Evolutionary conservation across 805 yeast species (phyloP), one percentile per base, ranked within the genome.

Genomic region (Debaryomyces castellii): DNA sequence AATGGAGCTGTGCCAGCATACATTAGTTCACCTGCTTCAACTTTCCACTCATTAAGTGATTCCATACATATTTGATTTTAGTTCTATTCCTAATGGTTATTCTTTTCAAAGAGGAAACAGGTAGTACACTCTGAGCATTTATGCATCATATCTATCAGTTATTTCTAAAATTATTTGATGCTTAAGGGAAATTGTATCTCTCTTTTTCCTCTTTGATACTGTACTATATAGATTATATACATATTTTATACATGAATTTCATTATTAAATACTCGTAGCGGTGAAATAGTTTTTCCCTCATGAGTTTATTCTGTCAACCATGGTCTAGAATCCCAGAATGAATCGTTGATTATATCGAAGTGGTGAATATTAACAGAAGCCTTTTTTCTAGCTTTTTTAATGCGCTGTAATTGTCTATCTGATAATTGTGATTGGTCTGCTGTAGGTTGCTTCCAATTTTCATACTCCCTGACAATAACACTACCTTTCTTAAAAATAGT

Each of bases 401-500:
- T 52, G 40, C 87, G 59, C 38, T 80, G 80, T 46, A 62, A 52
- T 53, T 84, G 87, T 40, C 87, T 63, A 16, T 64, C 62, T 2
- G 49, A 49, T 32, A 60, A 42, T 14, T 50, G 53, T 8, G 38
- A 44, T 14, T 51, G 57, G 8, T 41, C 51, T 4, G 24, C 52
- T 10, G 28, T 41, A 1, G 27, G 36, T 1, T 49, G 43, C 11
- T 51, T 51, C 40, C 54, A 57, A 18, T 50, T 49, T n/a, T 57
- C 57, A 24, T 60, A 55, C 43, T 81, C 83, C 55, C 91, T 69
- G 3, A 82, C 69, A 14, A 80, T 62, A 2, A 80, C 64, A 0
- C 91, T 81, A 2, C 99, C 99, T 67, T 92, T 94, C 51, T 85
- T 87, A 67, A 69, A 94, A 50, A 90, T 83, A 45, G 87, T 97